phyloP scores from a whole-genome alignment of 2,329 filamentous ascomycete genomes.

The Pseudopyrenochaeta lycopersici region DNA sequence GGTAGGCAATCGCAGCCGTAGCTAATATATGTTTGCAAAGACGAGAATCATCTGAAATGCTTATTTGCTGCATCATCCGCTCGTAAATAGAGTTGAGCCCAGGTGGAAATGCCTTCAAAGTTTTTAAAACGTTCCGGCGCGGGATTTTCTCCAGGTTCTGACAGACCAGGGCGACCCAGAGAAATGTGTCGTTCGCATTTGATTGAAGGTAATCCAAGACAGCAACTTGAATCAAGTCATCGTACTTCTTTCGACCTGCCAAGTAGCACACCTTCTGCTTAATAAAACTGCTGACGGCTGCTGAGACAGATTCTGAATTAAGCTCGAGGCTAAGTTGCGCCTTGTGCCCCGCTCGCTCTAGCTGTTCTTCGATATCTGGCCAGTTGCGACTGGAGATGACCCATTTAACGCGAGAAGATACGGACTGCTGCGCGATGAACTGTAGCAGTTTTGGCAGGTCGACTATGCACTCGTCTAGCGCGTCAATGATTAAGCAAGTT shows the following conservation, averaged over 20 bases:
- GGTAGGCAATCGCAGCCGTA: conserved; percentile 39
- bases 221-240: conserved; percentile 47
- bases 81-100: conserved; percentile 51
- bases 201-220: conserved; percentile 28
- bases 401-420: conserved; percentile 11
- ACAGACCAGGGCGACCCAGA: conserved; percentile 43
- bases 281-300: conserved; percentile 52
- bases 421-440: conserved; percentile 6
- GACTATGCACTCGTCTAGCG: conserved; percentile 26
- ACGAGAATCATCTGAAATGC: conserved; percentile 30
- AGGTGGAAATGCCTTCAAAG: conserved; percentile 42
- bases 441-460: conserved; percentile 9
- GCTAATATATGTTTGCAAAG: conserved; percentile 50
- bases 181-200: conserved; percentile 51
- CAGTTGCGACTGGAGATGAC: too few relatives aligned
- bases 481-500: conserved; percentile 43
- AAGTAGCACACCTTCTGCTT: conserved; percentile 43
- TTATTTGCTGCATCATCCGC: conserved; percentile 52
- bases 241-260: conserved; percentile 29
- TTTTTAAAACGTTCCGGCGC: conserved; percentile 17
- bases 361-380: too few relatives aligned
- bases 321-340: conserved; percentile 44
- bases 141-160: conserved; percentile 36
- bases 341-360: too few relatives aligned
- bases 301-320: conserved; percentile 44